A percentile compares a stretch with the other conserved stretches of the same genome.
Conservation (phyloP, 129 eudicot species). For the Oenanthe sinensis region DNA sequence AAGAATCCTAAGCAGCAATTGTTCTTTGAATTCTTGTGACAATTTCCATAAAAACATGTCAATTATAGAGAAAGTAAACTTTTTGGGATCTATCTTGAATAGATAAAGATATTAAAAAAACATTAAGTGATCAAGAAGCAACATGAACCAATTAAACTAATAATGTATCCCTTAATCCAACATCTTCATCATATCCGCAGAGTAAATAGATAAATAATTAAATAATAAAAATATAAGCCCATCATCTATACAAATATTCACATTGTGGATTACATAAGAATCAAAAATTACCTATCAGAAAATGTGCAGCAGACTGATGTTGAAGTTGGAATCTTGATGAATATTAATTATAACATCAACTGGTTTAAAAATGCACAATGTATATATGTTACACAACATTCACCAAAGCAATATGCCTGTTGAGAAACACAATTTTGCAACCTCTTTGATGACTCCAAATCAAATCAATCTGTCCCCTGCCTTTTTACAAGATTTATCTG, state of each 20-base stretch:
- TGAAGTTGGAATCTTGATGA: background rate
- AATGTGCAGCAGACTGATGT: background rate
- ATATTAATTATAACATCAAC: background rate
- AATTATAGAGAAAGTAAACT: background rate
- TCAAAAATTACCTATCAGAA: background rate
- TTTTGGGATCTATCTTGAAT: background rate
- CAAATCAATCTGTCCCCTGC: background rate
- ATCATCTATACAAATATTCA: background rate
- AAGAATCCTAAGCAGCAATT: slow-evolving; percentile 4
- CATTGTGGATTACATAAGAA: background rate
- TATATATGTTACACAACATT: background rate
- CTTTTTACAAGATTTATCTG: background rate
- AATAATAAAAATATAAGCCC: background rate
- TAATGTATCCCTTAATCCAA: background rate
- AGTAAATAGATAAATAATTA: background rate
- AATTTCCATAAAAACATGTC: background rate
- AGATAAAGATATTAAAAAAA: no score
- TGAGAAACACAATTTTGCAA: background rate
- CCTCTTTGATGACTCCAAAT: background rate
- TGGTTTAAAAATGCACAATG: background rate
- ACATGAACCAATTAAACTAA: background rate
- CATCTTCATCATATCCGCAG: background rate
- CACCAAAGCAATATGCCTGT: background rate
- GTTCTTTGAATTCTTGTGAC: background rate
- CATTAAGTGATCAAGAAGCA: background rate